Evolutionary conservation across 2,329 filamentous ascomycete species (phyloP).

Genomic region (Cytospora leucostoma): DNA sequence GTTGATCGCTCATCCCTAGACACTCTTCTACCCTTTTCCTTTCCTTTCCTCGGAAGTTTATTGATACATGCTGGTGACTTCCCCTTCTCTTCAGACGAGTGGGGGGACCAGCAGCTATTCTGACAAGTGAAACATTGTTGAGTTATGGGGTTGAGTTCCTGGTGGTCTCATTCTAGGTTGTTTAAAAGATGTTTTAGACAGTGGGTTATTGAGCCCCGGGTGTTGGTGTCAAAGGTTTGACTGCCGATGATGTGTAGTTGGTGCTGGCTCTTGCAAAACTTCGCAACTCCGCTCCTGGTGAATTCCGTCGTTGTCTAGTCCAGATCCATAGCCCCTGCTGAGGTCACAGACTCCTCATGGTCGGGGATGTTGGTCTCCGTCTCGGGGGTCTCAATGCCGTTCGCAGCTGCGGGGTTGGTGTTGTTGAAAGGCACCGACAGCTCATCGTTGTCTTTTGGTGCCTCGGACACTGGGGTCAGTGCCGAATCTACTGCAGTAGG

Average conservation of each 20-base stretch:
- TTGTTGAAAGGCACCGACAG: background rate
- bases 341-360: slow-evolving; percentile 1
- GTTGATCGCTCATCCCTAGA: background rate
- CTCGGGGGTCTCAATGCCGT: slow-evolving; percentile 21
- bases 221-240: background rate
- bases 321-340: slow-evolving; percentile 16
- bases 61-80: background rate
- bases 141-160: background rate
- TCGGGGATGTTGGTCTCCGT: slow-evolving; percentile 8
- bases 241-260: background rate
- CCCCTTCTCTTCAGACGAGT: background rate
- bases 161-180: background rate
- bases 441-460: slow-evolving; percentile 15
- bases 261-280: too few species aligned
- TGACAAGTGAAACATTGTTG: background rate
- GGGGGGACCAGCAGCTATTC: background rate
- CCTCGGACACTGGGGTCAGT: slow-evolving; percentile 22
- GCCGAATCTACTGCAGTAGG: slow-evolving; percentile 18
- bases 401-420: slow-evolving; percentile 6
- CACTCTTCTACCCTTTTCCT: background rate
- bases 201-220: background rate
- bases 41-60: background rate
- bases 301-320: background rate
- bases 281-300: background rate
- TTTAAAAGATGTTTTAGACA: background rate